Conservation (phyloP, 1,284 basidiomycete species). For the Mycena sp. region DNA sequence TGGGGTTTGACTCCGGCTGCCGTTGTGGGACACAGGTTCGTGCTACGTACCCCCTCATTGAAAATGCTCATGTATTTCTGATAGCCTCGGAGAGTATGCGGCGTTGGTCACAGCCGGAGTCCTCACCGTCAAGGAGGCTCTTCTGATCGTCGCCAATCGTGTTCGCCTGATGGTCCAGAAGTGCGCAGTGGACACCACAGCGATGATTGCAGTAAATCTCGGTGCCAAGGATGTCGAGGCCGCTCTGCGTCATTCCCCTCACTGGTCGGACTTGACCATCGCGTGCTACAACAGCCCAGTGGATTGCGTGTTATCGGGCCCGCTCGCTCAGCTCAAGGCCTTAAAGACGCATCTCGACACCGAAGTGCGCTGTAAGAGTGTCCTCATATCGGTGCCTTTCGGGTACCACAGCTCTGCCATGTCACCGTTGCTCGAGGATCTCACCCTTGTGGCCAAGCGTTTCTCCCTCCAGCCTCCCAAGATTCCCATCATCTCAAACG, state of each 20-base stretch:
- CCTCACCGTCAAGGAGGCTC: constrained; percentile 61
- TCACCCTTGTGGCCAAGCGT: constrained; percentile 50
- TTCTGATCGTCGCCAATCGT: constrained; percentile 66
- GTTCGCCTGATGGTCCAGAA: constrained; percentile 61
- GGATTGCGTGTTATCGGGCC: constrained; percentile 68
- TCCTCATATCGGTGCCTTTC: constrained; percentile 61
- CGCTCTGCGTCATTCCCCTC: constrained; percentile 44
- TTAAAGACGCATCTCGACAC: constrained; percentile 54
- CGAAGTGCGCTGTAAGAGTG: constrained; percentile 46
- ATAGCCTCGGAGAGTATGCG: constrained; percentile 76
- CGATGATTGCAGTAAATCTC: constrained; percentile 68
- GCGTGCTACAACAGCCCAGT: constrained; percentile 70
- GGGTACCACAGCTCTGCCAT: constrained; percentile 74
- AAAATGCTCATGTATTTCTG: constrained; percentile 18
- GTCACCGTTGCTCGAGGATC: constrained; percentile 60
- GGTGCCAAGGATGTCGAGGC: constrained; percentile 44
- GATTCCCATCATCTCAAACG: constrained; percentile 68
- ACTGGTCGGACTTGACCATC: constrained; percentile 53
- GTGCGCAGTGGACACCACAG: constrained; percentile 55
- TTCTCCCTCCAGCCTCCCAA: constrained; percentile 54
- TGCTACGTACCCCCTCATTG: constrained; percentile 12
- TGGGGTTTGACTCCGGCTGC: constrained; percentile 69
- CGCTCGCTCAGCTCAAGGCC: constrained; percentile 49
- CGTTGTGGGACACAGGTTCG: constrained; percentile 75
- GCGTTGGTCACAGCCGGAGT: constrained; percentile 69